Evolutionary conservation across 106 monocot genomes (phyloP).

Genomic region (Dendrobium nobile): DNA sequence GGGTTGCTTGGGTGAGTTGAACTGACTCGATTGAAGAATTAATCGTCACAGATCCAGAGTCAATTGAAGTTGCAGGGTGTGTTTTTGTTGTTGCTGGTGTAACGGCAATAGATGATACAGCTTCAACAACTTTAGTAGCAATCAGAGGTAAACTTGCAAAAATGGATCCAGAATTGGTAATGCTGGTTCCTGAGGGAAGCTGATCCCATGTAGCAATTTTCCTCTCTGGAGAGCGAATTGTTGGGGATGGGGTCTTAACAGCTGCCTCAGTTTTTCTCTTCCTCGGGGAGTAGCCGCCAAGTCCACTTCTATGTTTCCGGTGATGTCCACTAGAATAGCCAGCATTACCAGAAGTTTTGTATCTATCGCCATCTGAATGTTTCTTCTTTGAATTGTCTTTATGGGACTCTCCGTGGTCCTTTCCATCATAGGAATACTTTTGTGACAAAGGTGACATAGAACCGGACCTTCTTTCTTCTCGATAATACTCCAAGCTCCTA

Average conservation of each 20-base stretch:
- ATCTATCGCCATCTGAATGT: constrained; percentile 29
- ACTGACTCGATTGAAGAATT: constrained; percentile 52
- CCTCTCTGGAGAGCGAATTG: constrained; percentile 42
- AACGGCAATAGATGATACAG: constrained; percentile 14
- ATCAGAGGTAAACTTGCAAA: constrained; percentile 23
- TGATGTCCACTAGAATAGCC: constrained; percentile 39
- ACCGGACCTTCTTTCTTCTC: constrained; percentile 33
- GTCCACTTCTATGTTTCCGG: constrained; percentile 49
- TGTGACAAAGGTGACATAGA: constrained; percentile 50
- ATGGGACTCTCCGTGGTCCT: constrained; percentile 26
- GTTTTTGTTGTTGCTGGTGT: constrained; percentile 12
- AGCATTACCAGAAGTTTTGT: constrained; percentile 36
- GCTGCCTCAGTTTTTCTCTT: constrained; percentile 60
- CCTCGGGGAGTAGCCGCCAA: constrained; percentile 95
- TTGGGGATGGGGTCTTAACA: constrained; percentile 50
- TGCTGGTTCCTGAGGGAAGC: constrained; percentile 44
- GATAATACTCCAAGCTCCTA: constrained; percentile 45
- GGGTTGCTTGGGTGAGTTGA: constrained; percentile 93
- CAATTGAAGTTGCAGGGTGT: constrained; percentile 20
- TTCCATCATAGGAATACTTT: constrained; percentile 23
- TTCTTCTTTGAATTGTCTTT: constrained; percentile 45
- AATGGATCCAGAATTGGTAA: constrained; percentile 17
- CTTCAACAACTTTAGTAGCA: constrained; percentile 14
- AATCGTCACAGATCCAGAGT: constrained; percentile 12
- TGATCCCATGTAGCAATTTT: constrained; percentile 78